Base-by-base conservation (phyloP, 176 grass and related monocot genomes). In the Triticum timopheevii region DNA sequence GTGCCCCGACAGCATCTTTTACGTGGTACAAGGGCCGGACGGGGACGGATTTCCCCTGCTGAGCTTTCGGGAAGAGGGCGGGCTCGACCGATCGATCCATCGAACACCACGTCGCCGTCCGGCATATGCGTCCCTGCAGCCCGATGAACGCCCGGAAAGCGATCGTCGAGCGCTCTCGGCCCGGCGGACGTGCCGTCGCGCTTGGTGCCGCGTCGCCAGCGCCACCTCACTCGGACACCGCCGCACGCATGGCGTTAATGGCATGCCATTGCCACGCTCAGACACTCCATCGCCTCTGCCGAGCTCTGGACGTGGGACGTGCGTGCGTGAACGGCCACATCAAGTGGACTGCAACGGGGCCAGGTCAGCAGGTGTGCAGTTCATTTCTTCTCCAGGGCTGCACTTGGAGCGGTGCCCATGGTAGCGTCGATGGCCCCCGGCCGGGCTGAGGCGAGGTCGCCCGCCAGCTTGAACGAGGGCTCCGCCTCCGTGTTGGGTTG, bases 171-270 rank as follows among this genome's bases (percentile, higher is more conserved):
- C 85, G 24, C 84, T 54, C 76, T 8, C 76, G 40, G 17, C 22
- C 64, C 13, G 64, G 59, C 34, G 64, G 58, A 73, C 39, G 84
- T 70, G 31, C 83, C 77, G 25, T 74, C 83, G 86, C 54, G 80
- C 42, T 82, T 36, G 89, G 65, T 90, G 84, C 84, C 59, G 69
- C 89, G 78, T 77, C 82, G 82, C 31, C 66, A 79, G 65, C 8
- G 61, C 68, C 69, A 89, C 59, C 77, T 31, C 77, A 69, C 25
- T 17, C 28, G 25, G 66, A 61, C 80, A 61, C 35, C 49, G n/a
- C 30, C 78, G 44, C 76, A 27, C 24, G 65, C 34, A 25, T 3
- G 54, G 65, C 47, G 20, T 8, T 8, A 59, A 59, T 22, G 54
- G 5, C 19, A 59, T 58, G 19, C 16, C 13, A 34, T 34, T 34